Evolutionary conservation across 148 eudicot genomes (phyloP).

Genomic region (Chenopodium berlandieri): DNA sequence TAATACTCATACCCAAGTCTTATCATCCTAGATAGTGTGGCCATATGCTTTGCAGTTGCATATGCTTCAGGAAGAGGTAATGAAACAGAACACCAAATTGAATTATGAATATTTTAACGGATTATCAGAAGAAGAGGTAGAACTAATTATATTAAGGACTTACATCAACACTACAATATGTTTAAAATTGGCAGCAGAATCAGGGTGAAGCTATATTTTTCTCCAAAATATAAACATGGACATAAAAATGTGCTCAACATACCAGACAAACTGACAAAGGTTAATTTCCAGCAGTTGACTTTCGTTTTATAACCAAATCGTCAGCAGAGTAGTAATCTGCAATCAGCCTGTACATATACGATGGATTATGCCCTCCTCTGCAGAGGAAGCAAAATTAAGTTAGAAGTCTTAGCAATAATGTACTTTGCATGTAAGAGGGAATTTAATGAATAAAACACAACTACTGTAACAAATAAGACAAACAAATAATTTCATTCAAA

Average conservation of each 20-base stretch:
- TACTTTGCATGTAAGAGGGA: not conserved
- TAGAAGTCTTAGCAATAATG: not conserved
- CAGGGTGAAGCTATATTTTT: not conserved
- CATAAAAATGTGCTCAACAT: not conserved
- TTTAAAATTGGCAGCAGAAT: not conserved
- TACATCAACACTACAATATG: not conserved
- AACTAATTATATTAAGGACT: not conserved
- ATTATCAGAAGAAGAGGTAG: not conserved
- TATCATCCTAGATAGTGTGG: no score
- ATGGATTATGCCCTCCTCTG: constrained; percentile 98
- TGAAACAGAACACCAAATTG: not conserved
- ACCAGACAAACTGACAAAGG: constrained; percentile 9
- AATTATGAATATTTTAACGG: not conserved
- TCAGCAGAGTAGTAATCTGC: constrained; percentile 96
- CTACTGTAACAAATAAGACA: no score
- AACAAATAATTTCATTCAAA: not conserved
- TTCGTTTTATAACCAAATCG: constrained; percentile 70
- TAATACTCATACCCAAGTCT: no score
- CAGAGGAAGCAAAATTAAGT: constrained; percentile 20
- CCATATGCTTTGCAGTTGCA: not conserved
- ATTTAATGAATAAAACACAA: not conserved
- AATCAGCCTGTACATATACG: constrained; percentile 88
- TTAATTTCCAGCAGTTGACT: constrained; percentile 48
- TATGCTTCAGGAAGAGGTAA: not conserved
- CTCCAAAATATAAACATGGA: no score